Evolutionary conservation across 2,329 filamentous ascomycete genomes (phyloP).

Genomic region (Neospermospora avenae): DNA sequence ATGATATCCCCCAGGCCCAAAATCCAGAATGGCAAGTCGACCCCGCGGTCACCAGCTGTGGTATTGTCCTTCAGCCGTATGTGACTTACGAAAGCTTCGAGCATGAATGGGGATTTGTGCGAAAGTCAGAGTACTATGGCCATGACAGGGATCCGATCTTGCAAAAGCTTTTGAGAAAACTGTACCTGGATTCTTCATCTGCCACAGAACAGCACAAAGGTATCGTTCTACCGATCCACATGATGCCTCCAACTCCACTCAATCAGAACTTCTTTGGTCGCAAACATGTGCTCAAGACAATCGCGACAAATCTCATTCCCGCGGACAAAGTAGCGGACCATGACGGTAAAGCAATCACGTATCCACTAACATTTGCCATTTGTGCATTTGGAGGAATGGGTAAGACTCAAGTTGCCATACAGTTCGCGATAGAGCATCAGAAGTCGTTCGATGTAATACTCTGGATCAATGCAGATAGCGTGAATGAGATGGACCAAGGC

Average conservation of each 20-base stretch:
- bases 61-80: background rate
- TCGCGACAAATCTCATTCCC: background rate
- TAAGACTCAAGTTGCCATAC: conserved; percentile 32
- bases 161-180: background rate
- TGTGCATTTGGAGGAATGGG: conserved; percentile 31
- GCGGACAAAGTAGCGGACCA: background rate
- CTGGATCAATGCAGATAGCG: conserved; percentile 33
- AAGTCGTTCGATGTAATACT: conserved; percentile 33
- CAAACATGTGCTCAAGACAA: background rate
- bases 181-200: background rate
- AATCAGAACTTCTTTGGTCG: background rate
- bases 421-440: conserved; percentile 28
- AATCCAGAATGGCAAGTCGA: background rate
- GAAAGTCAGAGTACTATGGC: background rate
- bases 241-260: background rate
- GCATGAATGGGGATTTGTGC: background rate
- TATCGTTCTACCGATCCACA: background rate
- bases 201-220: background rate
- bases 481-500: background rate
- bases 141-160: background rate
- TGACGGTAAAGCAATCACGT: background rate
- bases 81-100: background rate
- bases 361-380: conserved; percentile 17
- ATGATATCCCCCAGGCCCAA: background rate
- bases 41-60: background rate